Percentiles rank a stretch among this genome's conserved stretches.
These are phyloP conservation scores for Fraxinus albicans DNA, from an alignment of 305 asterid genomes.

Conservation along the genomic window DNA sequence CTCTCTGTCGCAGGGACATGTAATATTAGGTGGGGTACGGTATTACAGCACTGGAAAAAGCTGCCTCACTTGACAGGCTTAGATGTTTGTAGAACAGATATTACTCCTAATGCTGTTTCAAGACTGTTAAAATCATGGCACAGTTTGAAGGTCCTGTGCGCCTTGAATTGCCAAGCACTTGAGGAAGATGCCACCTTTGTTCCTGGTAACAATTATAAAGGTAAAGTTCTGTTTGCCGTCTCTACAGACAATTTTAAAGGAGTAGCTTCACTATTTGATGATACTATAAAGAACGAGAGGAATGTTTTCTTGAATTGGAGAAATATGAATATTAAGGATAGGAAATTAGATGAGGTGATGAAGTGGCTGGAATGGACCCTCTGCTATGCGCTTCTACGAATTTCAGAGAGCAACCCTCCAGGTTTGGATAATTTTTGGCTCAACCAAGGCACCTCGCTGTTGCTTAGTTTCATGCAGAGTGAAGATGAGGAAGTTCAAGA, in stretches of 20 bases:
- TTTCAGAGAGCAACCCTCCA: slow-evolving; percentile 79
- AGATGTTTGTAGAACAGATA: slow-evolving; percentile 86
- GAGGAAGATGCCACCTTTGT: slow-evolving; percentile 61
- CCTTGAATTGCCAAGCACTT: slow-evolving; percentile 64
- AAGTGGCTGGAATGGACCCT: slow-evolving; percentile 83
- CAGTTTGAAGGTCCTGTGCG: slow-evolving; percentile 72
- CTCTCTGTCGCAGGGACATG: slow-evolving; percentile 82
- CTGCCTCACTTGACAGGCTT: slow-evolving; percentile 64
- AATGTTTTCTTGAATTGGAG: slow-evolving; percentile 61
- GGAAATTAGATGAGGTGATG: slow-evolving; percentile 52
- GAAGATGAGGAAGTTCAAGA: slow-evolving; percentile 86
- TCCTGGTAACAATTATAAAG: slow-evolving; percentile 53
- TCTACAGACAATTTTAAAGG: slow-evolving; percentile 64
- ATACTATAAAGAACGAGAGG: slow-evolving; percentile 46
- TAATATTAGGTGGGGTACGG: slow-evolving; percentile 60
- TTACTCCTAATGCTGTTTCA: slow-evolving; percentile 47
- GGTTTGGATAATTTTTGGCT: slow-evolving; percentile 87
- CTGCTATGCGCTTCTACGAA: slow-evolving; percentile 74
- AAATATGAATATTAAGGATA: slow-evolving; percentile 40
- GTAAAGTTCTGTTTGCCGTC: slow-evolving; percentile 63
- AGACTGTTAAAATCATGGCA: slow-evolving; percentile 53
- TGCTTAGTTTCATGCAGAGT: slow-evolving; percentile 81
- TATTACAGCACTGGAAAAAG: slow-evolving; percentile 58
- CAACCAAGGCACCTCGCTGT: slow-evolving; percentile 64
- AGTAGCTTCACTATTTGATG: slow-evolving; percentile 57